Evolutionary conservation across 176 grass and related monocot genomes (phyloP).

Genomic region (Tuctoria greenei): DNA sequence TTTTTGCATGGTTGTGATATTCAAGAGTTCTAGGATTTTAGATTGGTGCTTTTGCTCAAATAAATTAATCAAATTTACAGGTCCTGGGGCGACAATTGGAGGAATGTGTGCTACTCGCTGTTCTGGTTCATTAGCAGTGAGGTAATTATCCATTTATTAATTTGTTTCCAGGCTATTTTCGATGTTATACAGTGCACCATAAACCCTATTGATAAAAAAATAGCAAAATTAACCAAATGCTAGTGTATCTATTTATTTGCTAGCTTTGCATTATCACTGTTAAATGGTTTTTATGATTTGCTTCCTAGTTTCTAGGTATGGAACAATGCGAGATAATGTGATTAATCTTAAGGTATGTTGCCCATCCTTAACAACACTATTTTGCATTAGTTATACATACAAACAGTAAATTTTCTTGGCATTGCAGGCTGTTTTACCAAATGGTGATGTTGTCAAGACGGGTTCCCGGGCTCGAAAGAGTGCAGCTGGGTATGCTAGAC

Average conservation of each 20-base stretch:
- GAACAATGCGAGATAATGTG: slow-evolving; percentile 99
- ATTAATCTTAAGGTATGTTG: slow-evolving; percentile 74
- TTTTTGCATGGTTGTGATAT: slow-evolving; percentile 13
- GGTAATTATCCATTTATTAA: slow-evolving; percentile 63
- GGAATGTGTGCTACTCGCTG: slow-evolving; percentile 98
- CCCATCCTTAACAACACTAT: slow-evolving; percentile 15
- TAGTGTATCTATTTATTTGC: slow-evolving; percentile 22
- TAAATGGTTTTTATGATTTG: slow-evolving; percentile 59
- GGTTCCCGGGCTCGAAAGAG: slow-evolving; percentile 89
- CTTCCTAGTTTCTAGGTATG: slow-evolving; percentile 94
- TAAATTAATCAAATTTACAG: slow-evolving; percentile 54
- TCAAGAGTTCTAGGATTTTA: neutral
- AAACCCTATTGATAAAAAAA: neutral
- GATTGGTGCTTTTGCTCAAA: slow-evolving; percentile 15
- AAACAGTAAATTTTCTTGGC: slow-evolving; percentile 24
- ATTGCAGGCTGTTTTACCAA: slow-evolving; percentile 83
- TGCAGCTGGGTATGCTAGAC: slow-evolving; percentile 79
- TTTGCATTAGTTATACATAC: slow-evolving; percentile 14
- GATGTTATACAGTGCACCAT: slow-evolving; percentile 24
- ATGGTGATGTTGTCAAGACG: slow-evolving; percentile 87
- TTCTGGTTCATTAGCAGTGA: slow-evolving; percentile 98
- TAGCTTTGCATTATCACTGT: slow-evolving; percentile 26
- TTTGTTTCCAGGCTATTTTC: slow-evolving; percentile 25
- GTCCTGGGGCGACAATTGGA: slow-evolving; percentile 93
- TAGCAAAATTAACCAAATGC: neutral